phyloP scores from a whole-genome alignment of 83 land plant species.

The Picea abies region DNA sequence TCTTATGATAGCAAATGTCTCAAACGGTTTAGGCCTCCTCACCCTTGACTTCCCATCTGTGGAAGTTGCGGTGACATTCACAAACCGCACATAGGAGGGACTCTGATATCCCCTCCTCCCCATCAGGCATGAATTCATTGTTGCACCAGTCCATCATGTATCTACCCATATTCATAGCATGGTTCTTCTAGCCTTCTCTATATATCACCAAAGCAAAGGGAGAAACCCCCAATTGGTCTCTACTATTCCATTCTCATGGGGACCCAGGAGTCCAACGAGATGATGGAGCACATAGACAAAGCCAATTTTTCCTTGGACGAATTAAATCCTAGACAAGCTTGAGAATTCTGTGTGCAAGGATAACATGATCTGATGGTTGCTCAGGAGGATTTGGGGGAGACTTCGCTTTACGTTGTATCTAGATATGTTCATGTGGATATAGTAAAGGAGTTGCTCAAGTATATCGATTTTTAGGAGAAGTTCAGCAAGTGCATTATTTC shows the following conservation, averaged over 20 bases:
- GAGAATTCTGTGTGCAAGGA: too few species aligned
- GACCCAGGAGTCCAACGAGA: too few species aligned
- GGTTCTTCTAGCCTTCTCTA: constrained; percentile 24
- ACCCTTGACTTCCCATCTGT: constrained; percentile 23
- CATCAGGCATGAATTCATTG: constrained; percentile 19
- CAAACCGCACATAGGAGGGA: constrained; percentile 26
- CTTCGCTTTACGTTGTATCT: too few species aligned
- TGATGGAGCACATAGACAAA: constrained; percentile 25
- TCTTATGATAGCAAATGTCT: neutral
- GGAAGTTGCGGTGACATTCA: constrained; percentile 29
- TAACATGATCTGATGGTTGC: too few species aligned
- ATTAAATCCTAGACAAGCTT: too few species aligned
- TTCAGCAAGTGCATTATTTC: too few species aligned
- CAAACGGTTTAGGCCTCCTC: neutral
- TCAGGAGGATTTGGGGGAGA: too few species aligned
- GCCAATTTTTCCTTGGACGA: constrained; percentile 70
- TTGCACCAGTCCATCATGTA: constrained; percentile 20
- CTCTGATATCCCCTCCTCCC: constrained; percentile 25
- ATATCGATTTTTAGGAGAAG: too few species aligned
- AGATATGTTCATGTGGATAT: too few species aligned
- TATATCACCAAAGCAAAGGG: neutral
- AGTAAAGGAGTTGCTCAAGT: too few species aligned
- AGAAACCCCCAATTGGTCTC: too few species aligned
- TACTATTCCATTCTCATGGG: too few species aligned
- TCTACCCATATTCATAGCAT: constrained; percentile 28